phyloP scores from a whole-genome alignment of 2,329 filamentous ascomycete species.

The Fusarium nisikadoi region DNA sequence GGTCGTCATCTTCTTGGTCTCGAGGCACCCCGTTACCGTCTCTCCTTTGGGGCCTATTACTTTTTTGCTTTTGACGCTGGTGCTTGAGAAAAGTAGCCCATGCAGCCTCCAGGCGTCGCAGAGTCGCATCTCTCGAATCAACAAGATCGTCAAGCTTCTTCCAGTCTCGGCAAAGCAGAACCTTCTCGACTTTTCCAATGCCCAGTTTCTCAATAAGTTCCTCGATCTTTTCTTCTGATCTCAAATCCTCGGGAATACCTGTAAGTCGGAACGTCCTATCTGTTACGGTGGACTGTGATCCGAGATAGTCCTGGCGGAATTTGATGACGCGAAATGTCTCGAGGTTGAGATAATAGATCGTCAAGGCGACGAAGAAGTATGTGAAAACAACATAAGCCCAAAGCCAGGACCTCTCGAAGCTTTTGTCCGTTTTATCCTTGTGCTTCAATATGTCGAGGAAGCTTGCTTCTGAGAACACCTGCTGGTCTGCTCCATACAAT shows the following conservation, averaged over 20 bases:
- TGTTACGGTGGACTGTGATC: slow-evolving; percentile 93
- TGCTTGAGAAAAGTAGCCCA: slow-evolving; percentile 75
- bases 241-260: slow-evolving; percentile 82
- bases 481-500: slow-evolving; percentile 20
- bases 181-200: slow-evolving; percentile 89
- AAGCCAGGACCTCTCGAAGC: slow-evolving; percentile 65
- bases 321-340: slow-evolving; percentile 89
- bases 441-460: slow-evolving; percentile 41
- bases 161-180: slow-evolving; percentile 91
- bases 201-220: slow-evolving; percentile 86
- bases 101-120: slow-evolving; percentile 82
- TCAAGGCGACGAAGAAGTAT: slow-evolving; percentile 87
- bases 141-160: slow-evolving; percentile 80
- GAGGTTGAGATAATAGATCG: slow-evolving; percentile 82
- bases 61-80: slow-evolving; percentile 36
- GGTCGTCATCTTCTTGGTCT: slow-evolving; percentile 52
- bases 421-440: slow-evolving; percentile 49
- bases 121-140: slow-evolving; percentile 68
- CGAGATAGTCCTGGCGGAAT: slow-evolving; percentile 89
- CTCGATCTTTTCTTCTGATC: slow-evolving; percentile 85
- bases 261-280: slow-evolving; percentile 93
- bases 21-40: slow-evolving; percentile 33
- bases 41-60: background rate
- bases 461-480: slow-evolving; percentile 23
- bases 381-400: slow-evolving; percentile 97